Evolutionary conservation across 1,284 basidiomycete genomes (phyloP), one percentile per base, ranked within the genome.

Genomic region (Nidula niveotomentosa): DNA sequence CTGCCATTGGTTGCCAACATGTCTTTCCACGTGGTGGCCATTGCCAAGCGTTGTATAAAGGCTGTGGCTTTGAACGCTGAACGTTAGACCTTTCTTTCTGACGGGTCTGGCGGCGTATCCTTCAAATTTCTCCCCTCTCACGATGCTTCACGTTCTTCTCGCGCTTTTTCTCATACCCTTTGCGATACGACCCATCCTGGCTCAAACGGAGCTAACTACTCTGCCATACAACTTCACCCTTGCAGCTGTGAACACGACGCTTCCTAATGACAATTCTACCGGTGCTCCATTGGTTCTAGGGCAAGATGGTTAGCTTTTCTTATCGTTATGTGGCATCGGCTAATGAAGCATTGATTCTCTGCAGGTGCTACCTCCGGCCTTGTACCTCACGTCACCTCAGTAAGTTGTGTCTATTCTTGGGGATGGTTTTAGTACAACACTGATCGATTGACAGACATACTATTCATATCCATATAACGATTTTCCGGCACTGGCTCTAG

Each of bases 221-320:
- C 51, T 61, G 8, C 44, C 57, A 13, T 70, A 67, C 56, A 72
- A 72, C 58, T 76, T 79, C 62, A 74, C 69, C 7, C 64, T 79
- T 35, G 64, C 73, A n/a, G 77, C 77, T 7, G 58, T 65, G 51
- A 77, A 77, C 56, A 58, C 58, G 5, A 70, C 72, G 0, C 52
- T 62, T 3, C 62, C 69, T 2, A 76, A 76, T 54, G 58, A 65
- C 1, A 76, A 78, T 56, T 51, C 55, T 2, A 78, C 73, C 0
- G 76, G 76, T 1, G 68, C 61, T 5, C 75, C 76, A 9, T 60
- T 79, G 33, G 76, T 78, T 6, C 66, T 78, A n/a, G 76, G 76
- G 13, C 66, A 71, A 53, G 66, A 68, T 43, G 76, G 76, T 73
- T 53, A 52, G 60, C 49, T 3, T n/a, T 47, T 23, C 23, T 23